A percentile compares a stretch with the other conserved stretches of the same genome.
Evolutionary conservation across 768 basidiomycete genomes (phyloP).

Genomic region (Asterophora lycoperdoides): DNA sequence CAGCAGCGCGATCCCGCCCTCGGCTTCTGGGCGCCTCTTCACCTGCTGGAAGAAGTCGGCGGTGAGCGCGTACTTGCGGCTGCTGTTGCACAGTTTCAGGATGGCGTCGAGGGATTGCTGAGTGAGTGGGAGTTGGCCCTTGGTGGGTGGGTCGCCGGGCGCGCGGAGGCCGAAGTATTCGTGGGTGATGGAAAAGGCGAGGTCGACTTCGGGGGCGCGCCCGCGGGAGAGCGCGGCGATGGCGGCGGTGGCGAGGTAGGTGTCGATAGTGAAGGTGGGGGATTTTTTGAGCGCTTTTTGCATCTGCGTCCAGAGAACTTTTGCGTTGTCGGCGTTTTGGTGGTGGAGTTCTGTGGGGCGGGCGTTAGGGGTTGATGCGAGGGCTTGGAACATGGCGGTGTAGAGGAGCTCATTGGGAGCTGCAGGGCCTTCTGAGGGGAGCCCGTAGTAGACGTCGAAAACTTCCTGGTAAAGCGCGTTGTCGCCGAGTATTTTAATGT

Average conservation of each 20-base stretch:
- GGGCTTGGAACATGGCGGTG: constrained; percentile 60
- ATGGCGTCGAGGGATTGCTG: constrained; percentile 47
- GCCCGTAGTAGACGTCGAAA: constrained; percentile 69
- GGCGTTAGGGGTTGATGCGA: constrained; percentile 27
- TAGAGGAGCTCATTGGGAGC: constrained; percentile 58
- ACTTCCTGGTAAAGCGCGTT: constrained; percentile 59
- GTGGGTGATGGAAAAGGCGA: constrained; percentile 60
- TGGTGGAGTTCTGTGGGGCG: constrained; percentile 18
- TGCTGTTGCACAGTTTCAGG: constrained; percentile 51
- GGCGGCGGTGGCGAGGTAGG: constrained; percentile 46
- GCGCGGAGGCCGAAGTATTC: constrained; percentile 60
- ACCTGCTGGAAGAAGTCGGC: constrained; percentile 58
- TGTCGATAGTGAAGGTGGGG: constrained; percentile 47
- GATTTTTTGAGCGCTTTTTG: constrained; percentile 45
- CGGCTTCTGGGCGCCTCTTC: constrained; percentile 40
- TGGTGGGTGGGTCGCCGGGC: constrained; percentile 36
- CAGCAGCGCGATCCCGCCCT: constrained; percentile 37
- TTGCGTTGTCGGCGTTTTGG: constrained; percentile 62
- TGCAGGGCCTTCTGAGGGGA: constrained; percentile 62
- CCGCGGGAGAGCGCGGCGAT: constrained; percentile 57
- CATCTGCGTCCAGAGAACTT: constrained; percentile 66
- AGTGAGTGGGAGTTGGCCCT: constrained; percentile 39
- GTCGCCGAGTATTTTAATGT: constrained; percentile 64
- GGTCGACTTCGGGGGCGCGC: constrained; percentile 51
- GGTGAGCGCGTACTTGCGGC: constrained; percentile 42